Base-by-base conservation (phyloP, 345 rosid species). In the Brassica rapa region DNA sequence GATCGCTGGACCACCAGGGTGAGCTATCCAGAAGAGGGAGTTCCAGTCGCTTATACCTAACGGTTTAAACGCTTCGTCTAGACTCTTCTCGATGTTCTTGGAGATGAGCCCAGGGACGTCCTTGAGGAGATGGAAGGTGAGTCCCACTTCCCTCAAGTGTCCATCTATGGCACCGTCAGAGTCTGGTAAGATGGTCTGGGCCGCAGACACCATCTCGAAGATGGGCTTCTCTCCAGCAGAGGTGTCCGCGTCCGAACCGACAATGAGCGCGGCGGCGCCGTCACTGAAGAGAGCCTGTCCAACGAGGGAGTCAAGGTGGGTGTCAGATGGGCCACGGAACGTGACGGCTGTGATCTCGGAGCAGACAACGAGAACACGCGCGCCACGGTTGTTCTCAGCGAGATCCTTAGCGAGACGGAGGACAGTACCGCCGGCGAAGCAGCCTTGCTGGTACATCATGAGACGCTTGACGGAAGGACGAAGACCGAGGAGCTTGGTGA, bases 391-490 rank as follows among this genome's bases (percentile, higher is more conserved):
- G 85, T 91, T 91, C 81, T 91, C 94, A 0, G 94, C 94, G 19
- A 91, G 83, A 65, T 91, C 97, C 73, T 91, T 91, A 16, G 94
- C 97, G 1, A 91, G 82, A 25, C 97, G 93, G 61, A 91, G 93
- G n/a, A 87, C 97, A 8, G 94, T 89, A 5, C 94, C 97, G 0
- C 97, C 94, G 0, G 90, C 97, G 27, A 81, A 91, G 76, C 97
- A 91, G 8, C 97, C 89, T 71, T 89, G 90, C 23, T 83, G 88
- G 76, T 87, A 87, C 89, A 86, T 83, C 94, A 91, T 88, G 71
- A 87, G 76, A 41, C 91, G 89, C 81, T 91, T 90, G 9, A 91
- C 93, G 1, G 93, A 90, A 10, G 94, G 89, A 6, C 91, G 86
- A 8, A 92, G 93, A 4, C 97, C 96, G 6, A 90, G 83, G 15